These are phyloP conservation scores for Aureobasidium sp. DNA, from an alignment of 2,329 filamentous ascomycete species.

Conservation along the genomic window DNA sequence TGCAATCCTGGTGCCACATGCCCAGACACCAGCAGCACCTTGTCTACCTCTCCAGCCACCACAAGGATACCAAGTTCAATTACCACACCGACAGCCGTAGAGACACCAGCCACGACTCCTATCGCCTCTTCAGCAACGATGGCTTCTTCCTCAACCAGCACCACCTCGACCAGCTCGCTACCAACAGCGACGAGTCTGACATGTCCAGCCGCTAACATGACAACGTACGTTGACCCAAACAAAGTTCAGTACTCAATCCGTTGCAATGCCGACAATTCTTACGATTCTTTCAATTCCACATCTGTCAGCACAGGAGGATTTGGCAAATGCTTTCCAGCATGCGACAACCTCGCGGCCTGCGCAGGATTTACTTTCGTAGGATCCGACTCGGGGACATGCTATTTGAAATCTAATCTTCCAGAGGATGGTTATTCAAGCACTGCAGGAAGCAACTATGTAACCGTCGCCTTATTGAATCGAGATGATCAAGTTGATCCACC, in stretches of 20 bases:
- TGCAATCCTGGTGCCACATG: constrained; percentile 17
- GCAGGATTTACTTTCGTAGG: constrained; percentile 23
- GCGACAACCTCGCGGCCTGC: constrained; percentile 18
- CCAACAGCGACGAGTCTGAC: constrained; percentile 15
- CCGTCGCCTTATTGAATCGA: constrained; percentile 17
- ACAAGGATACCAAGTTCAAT: neutral
- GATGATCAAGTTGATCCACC: constrained; percentile 11
- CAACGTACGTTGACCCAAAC: constrained; percentile 18
- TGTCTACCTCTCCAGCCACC: neutral
- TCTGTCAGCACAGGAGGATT: constrained; percentile 21
- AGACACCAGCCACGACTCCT: neutral
- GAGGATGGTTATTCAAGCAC: constrained; percentile 15
- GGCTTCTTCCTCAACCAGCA: neutral
- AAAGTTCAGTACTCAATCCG: constrained; percentile 21
- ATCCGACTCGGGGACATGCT: constrained; percentile 20
- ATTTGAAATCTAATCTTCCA: constrained; percentile 19
- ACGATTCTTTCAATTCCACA: constrained; percentile 16
- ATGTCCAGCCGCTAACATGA: constrained; percentile 20
- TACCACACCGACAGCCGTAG: neutral
- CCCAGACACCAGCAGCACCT: constrained; percentile 11
- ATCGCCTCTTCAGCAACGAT: neutral
- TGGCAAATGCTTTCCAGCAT: constrained; percentile 22
- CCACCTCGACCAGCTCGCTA: constrained; percentile 1
- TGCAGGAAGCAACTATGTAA: constrained; percentile 19
- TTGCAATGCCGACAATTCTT: constrained; percentile 22